phyloP scores from a whole-genome alignment of 1,284 basidiomycete genomes.

The Athelia psychrophila region DNA sequence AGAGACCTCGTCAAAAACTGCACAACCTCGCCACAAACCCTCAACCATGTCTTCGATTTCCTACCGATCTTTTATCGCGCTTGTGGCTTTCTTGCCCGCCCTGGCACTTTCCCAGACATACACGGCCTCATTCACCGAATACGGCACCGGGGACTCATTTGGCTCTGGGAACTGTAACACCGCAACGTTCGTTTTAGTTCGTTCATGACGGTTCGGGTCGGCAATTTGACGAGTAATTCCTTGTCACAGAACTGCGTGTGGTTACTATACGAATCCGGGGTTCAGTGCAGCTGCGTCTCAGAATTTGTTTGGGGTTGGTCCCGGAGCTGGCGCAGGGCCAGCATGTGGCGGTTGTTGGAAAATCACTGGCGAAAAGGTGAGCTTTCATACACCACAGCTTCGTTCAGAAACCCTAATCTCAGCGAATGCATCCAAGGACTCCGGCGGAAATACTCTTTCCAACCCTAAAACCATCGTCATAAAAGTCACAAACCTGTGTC shows the following conservation, averaged over 20 bases:
- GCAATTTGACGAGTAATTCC: background rate
- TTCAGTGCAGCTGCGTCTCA: background rate
- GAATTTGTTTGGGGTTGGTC: conserved; percentile 1
- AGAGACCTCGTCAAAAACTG: too few relatives aligned
- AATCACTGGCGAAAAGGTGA: background rate
- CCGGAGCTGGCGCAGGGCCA: background rate
- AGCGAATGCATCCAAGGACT: background rate
- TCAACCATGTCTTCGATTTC: background rate
- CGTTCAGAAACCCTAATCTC: background rate
- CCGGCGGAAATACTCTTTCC: background rate
- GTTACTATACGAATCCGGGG: background rate
- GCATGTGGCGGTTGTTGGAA: background rate
- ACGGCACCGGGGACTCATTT: background rate
- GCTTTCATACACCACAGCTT: background rate
- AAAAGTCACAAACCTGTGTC: background rate
- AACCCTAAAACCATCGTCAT: background rate
- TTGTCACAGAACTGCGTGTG: background rate
- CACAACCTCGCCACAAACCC: background rate
- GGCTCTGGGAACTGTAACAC: background rate
- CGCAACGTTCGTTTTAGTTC: background rate
- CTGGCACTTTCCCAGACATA: background rate
- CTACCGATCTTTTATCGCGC: background rate
- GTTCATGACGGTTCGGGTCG: background rate
- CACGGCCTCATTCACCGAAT: conserved; percentile 1
- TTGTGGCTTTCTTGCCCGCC: background rate